Evolutionary conservation across 805 yeast species (phyloP).

Genomic region (Ogataea thermomethanolica): DNA sequence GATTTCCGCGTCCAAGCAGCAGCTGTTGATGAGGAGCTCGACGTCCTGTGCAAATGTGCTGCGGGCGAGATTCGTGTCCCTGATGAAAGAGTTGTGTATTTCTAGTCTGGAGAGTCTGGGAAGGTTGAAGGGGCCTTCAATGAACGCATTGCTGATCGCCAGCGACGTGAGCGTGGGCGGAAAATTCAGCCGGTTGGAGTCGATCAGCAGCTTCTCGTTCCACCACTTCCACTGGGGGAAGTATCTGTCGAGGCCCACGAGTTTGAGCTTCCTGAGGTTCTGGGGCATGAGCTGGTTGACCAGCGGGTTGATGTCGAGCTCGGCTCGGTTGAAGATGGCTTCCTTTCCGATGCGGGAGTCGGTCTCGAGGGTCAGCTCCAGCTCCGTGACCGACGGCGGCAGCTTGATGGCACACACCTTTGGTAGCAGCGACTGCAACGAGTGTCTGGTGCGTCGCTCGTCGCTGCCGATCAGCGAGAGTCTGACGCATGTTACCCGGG

Average conservation of each 20-base stretch:
- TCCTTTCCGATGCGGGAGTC: conserved; percentile 13
- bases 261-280: conserved; percentile 2
- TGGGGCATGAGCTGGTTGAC: conserved; percentile 9
- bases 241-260: conserved; percentile 11
- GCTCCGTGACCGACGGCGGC: conserved; percentile 3
- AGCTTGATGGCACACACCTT: conserved; percentile 2
- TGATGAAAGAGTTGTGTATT: conserved; percentile 10
- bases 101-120: conserved; percentile 5
- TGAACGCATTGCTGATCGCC: conserved; percentile 10
- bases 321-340: conserved; percentile 8
- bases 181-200: conserved; percentile 5
- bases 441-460: conserved; percentile 8
- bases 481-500: neutral
- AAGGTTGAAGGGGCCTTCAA: conserved; percentile 5
- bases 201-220: conserved; percentile 12
- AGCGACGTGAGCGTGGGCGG: conserved; percentile 3
- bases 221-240: conserved; percentile 19
- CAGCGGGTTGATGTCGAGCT: conserved; percentile 4
- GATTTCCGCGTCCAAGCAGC: conserved; percentile 4
- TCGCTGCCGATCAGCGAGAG: conserved; percentile 10
- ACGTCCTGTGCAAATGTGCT: conserved; percentile 3
- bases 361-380: conserved; percentile 6
- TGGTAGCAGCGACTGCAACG: conserved; percentile 8
- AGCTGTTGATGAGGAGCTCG: conserved; percentile 5
- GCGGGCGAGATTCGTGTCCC: conserved; percentile 2